phyloP scores from a whole-genome alignment of 306 rosid species.

The Rubus idaeus region DNA sequence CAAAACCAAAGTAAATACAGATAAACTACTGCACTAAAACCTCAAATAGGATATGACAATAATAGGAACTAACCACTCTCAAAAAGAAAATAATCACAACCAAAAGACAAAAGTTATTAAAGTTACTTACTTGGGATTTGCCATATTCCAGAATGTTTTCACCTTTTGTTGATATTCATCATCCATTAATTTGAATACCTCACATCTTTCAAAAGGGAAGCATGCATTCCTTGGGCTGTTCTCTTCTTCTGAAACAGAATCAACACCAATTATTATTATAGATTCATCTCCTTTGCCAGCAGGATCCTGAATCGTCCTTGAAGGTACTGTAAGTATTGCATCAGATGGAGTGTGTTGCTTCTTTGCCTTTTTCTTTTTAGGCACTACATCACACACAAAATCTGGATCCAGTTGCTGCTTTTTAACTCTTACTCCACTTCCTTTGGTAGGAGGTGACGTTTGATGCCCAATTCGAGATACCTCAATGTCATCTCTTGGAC shows the following conservation, averaged over 20 bases:
- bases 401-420: background rate
- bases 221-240: background rate
- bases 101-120: background rate
- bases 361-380: background rate
- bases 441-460: background rate
- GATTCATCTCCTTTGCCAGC: background rate
- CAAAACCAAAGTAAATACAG: no score
- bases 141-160: background rate
- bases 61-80: no score
- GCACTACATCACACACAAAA: background rate
- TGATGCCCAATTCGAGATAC: background rate
- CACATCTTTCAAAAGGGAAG: background rate
- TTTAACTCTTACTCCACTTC: background rate
- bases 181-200: slow-evolving; percentile 5
- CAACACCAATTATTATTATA: background rate
- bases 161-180: background rate
- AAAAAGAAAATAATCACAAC: no score
- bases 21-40: no score
- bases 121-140: background rate
- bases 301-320: background rate
- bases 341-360: background rate
- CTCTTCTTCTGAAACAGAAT: background rate
- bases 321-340: background rate
- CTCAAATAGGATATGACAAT: no score
- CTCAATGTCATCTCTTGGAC: background rate